Conservation (phyloP, 164 flowering plant species). For the Vitis labrusca region DNA sequence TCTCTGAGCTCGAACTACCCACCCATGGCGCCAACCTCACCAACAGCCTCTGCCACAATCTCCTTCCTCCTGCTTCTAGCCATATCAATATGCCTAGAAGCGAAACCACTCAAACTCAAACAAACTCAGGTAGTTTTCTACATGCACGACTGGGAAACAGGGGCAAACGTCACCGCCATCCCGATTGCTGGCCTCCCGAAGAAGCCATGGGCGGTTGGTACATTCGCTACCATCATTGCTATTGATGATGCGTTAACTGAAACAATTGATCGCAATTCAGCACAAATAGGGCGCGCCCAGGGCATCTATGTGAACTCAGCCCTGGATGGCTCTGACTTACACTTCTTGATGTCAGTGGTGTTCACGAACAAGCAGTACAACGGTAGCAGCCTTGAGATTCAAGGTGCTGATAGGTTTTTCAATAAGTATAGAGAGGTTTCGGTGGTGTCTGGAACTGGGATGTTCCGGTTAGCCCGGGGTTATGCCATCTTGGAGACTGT, state of each 20-base stretch:
- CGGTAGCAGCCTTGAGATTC: too few relatives aligned
- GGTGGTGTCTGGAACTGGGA: too few relatives aligned
- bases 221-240: too few relatives aligned
- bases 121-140: slow-evolving; percentile 10
- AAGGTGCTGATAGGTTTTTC: too few relatives aligned
- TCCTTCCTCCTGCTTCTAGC: slow-evolving; percentile 6
- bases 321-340: slow-evolving; percentile 14
- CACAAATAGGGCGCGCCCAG: slow-evolving; percentile 19
- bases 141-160: not conserved
- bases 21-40: slow-evolving; percentile 5
- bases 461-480: too few relatives aligned
- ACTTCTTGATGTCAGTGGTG: slow-evolving; percentile 12
- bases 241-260: slow-evolving; percentile 14
- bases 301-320: slow-evolving; percentile 23
- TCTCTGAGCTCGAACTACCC: not conserved
- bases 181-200: too few relatives aligned
- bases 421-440: too few relatives aligned
- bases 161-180: too few relatives aligned
- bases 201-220: too few relatives aligned
- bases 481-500: too few relatives aligned
- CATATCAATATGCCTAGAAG: not conserved
- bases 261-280: slow-evolving; percentile 10
- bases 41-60: not conserved
- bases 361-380: too few relatives aligned
- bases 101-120: slow-evolving; percentile 1